Conservation (phyloP, 495 filamentous ascomycete genomes). For the Peziza echinospora region DNA sequence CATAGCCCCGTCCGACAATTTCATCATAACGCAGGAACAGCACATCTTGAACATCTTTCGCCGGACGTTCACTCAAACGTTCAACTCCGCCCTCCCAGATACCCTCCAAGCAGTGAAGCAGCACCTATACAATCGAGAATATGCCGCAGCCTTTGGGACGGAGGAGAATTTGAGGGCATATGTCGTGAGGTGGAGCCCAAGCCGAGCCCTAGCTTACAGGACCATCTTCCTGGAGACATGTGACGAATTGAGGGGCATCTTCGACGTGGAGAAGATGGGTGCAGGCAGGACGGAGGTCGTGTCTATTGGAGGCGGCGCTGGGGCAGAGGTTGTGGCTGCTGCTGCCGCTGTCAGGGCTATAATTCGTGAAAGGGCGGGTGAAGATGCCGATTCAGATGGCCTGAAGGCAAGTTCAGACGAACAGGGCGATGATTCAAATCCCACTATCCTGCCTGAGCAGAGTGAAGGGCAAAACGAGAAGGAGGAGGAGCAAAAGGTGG, state of each 20-base stretch:
- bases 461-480: neutral
- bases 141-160: conserved; percentile 51
- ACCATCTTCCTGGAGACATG: conserved; percentile 36
- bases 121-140: conserved; percentile 68
- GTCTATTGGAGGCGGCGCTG: conserved; percentile 68
- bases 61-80: conserved; percentile 30
- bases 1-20: neutral
- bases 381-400: conserved; percentile 1
- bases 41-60: conserved; percentile 57
- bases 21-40: conserved; percentile 24
- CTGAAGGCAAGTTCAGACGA: neutral
- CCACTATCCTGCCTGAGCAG: neutral
- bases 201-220: conserved; percentile 57
- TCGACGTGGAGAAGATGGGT: conserved; percentile 4
- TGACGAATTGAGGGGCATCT: conserved; percentile 21
- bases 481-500: neutral
- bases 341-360: conserved; percentile 37
- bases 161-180: conserved; percentile 53
- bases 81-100: conserved; percentile 26
- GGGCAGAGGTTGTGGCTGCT: conserved; percentile 61
- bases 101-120: conserved; percentile 61
- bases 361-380: neutral
- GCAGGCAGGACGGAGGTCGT: conserved; percentile 25
- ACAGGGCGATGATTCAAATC: neutral
- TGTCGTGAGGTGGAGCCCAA: conserved; percentile 68